Evolutionary conservation across 2,329 filamentous ascomycete species (phyloP).

Genomic region (Colletotrichum cordylinicola): DNA sequence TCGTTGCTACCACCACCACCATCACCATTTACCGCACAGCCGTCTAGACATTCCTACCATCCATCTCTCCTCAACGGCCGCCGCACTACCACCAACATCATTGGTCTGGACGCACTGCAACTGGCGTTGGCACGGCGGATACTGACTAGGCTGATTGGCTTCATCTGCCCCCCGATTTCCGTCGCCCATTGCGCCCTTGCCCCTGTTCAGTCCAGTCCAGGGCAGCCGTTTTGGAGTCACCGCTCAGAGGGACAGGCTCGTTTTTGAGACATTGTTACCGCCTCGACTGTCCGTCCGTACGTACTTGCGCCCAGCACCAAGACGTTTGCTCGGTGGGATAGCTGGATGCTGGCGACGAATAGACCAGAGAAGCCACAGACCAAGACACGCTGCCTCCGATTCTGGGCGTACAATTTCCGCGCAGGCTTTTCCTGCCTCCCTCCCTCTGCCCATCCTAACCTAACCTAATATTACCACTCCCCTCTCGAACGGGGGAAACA

Average conservation of each 20-base stretch:
- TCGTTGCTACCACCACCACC: neutral
- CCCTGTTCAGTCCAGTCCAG: neutral
- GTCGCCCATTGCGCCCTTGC: neutral
- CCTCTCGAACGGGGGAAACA: neutral
- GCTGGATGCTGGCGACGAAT: neutral
- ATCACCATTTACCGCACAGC: neutral
- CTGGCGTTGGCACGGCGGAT: conserved; percentile 1
- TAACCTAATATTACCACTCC: conserved; percentile 5
- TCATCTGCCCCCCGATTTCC: neutral
- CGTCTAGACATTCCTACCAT: neutral
- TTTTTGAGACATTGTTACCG: conserved; percentile 24
- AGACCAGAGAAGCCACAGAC: neutral
- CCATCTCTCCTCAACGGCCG: conserved; percentile 5
- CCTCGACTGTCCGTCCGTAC: conserved; percentile 10
- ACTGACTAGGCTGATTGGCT: conserved; percentile 1
- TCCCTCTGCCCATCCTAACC: conserved; percentile 1
- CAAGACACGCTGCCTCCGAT: neutral
- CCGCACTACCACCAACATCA: neutral
- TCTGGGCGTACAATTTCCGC: conserved; percentile 13
- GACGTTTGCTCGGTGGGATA: neutral
- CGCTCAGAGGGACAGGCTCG: conserved; percentile 7
- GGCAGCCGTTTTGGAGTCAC: conserved; percentile 16
- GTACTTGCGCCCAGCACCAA: neutral
- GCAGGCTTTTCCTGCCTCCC: neutral
- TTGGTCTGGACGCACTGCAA: conserved; percentile 4